Evolutionary conservation across 345 rosid species (phyloP).

Genomic region (Kandelia obovata): DNA sequence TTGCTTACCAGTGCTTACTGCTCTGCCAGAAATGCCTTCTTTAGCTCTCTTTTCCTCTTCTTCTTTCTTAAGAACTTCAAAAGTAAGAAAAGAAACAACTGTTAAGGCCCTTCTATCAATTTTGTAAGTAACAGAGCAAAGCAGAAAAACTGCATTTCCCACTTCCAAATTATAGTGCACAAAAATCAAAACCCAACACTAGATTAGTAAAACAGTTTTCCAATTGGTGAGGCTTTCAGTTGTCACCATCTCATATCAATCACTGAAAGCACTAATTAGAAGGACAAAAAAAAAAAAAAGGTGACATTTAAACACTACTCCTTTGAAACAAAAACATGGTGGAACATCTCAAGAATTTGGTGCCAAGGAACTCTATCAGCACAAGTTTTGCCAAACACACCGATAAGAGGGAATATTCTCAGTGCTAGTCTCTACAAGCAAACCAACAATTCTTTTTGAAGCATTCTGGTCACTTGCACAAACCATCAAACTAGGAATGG

Average conservation of each 20-base stretch:
- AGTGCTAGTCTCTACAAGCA: background rate
- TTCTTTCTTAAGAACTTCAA: constrained; percentile 71
- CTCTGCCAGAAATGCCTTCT: constrained; percentile 53
- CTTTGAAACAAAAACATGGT: too few species aligned
- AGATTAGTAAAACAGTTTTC: too few species aligned
- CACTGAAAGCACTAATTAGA: too few species aligned
- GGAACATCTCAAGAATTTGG: too few species aligned
- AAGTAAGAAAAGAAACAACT: constrained; percentile 1
- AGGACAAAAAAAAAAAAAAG: too few species aligned
- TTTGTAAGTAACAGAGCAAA: background rate
- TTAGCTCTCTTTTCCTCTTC: constrained; percentile 72
- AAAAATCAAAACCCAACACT: too few species aligned
- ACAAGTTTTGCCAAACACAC: too few species aligned
- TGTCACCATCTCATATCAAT: too few species aligned
- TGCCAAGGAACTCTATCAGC: too few species aligned
- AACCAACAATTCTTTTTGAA: background rate
- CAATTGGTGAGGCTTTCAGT: too few species aligned
- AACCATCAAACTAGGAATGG: background rate
- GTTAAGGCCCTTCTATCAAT: constrained; percentile 5
- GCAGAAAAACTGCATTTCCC: background rate
- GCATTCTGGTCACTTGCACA: background rate
- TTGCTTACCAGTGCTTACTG: constrained; percentile 38
- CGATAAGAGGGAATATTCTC: background rate
- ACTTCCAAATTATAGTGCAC: too few species aligned
- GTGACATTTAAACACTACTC: too few species aligned